phyloP scores from a whole-genome alignment of 2,329 filamentous ascomycete species.

The Fusarium metavorans region DNA sequence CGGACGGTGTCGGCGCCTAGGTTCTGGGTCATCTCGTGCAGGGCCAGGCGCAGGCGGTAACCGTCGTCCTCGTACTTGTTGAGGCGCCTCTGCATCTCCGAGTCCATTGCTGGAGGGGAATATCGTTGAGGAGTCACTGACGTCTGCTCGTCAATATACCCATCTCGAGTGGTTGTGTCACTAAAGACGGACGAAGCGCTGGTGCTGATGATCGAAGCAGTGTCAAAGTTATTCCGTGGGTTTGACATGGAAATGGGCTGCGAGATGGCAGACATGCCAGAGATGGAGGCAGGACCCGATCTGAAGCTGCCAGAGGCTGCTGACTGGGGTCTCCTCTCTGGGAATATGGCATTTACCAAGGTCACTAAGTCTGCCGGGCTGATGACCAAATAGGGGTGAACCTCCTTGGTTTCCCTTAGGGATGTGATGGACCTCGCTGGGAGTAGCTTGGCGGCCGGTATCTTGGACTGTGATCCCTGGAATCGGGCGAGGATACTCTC shows the following conservation, averaged over 20 bases:
- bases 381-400: constrained; percentile 83
- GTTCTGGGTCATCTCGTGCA: constrained; percentile 77
- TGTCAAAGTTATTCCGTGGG: constrained; percentile 70
- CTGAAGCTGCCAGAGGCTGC: constrained; percentile 70
- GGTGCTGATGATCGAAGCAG: constrained; percentile 77
- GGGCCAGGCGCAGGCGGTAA: constrained; percentile 72
- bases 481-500: constrained; percentile 78
- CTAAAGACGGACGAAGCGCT: constrained; percentile 80
- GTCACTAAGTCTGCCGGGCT: constrained; percentile 84
- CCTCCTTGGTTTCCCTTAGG: constrained; percentile 79
- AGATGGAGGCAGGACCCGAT: constrained; percentile 76
- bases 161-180: constrained; percentile 76
- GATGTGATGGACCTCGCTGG: constrained; percentile 80
- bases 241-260: constrained; percentile 74
- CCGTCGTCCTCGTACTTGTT: constrained; percentile 73
- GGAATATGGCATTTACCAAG: constrained; percentile 85
- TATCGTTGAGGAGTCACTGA: constrained; percentile 65
- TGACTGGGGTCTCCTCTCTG: constrained; percentile 76
- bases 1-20: constrained; percentile 74
- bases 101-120: constrained; percentile 64
- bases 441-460: constrained; percentile 69
- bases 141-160: constrained; percentile 68
- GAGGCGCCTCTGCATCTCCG: constrained; percentile 56
- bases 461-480: constrained; percentile 62
- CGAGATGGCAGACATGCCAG: constrained; percentile 75